Percentiles rank a stretch among this genome's conserved stretches.
These are phyloP conservation scores for Cyanidioschyzon merolae DNA, from an alignment of 23 red algal species.

Conservation along the genomic window DNA sequence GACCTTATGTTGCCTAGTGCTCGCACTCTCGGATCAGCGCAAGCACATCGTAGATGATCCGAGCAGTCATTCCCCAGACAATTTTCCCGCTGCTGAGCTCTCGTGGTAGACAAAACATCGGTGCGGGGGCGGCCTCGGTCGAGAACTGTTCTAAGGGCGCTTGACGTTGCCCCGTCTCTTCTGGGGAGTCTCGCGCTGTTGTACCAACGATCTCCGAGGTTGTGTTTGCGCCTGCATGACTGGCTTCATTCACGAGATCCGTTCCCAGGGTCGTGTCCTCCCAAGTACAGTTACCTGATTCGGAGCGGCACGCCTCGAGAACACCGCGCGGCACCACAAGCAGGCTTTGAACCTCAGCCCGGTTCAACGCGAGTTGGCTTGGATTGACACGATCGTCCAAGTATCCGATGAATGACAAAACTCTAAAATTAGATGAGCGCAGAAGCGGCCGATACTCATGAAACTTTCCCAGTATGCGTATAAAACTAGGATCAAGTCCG, in stretches of 20 bases:
- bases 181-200: not conserved
- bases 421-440: slow-evolving; percentile 3
- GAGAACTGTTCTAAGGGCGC: not conserved
- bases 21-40: not conserved
- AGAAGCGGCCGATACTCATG: slow-evolving; percentile 13
- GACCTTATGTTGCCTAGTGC: too few relatives aligned
- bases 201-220: not conserved
- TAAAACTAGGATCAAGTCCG: slow-evolving; percentile 3
- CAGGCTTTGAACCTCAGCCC: slow-evolving; percentile 1
- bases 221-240: not conserved
- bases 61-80: slow-evolving; percentile 14
- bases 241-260: not conserved
- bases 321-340: not conserved
- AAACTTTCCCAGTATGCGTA: not conserved
- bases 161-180: not conserved
- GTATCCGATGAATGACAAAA: not conserved
- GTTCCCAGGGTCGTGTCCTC: not conserved
- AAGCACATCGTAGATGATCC: slow-evolving; percentile 5
- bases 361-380: not conserved
- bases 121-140: not conserved
- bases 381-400: slow-evolving; percentile 3
- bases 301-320: not conserved
- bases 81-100: slow-evolving; percentile 3
- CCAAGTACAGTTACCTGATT: not conserved
- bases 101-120: not conserved